Evolutionary conservation across 2,329 filamentous ascomycete genomes (phyloP).

Genomic region (Sclerotinia nivalis): DNA sequence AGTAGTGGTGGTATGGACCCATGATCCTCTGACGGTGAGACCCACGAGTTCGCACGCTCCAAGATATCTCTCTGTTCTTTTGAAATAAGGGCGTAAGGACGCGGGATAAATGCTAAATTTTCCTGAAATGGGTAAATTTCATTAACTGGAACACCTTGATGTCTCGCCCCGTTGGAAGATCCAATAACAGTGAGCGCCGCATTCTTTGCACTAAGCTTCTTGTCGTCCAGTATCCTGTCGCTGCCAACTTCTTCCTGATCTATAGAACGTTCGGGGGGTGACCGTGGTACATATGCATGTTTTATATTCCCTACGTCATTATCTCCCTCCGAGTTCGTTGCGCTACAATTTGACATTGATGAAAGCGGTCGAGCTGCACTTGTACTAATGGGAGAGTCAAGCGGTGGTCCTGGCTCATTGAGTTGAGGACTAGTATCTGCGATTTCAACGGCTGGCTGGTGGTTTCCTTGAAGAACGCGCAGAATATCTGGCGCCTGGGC

Average conservation of each 20-base stretch:
- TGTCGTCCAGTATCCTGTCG: not conserved
- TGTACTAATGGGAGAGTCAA: not conserved
- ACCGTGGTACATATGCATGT: not conserved
- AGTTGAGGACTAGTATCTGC: conserved; percentile 25
- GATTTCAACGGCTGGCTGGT: not conserved
- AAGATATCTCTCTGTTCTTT: conserved; percentile 53
- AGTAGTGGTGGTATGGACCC: conserved; percentile 44
- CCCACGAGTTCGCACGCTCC: conserved; percentile 47
- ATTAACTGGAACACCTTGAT: not conserved
- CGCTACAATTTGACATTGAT: not conserved
- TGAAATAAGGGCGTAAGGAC: conserved; percentile 48
- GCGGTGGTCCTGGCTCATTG: not conserved
- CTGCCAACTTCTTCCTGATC: not conserved
- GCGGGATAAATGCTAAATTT: conserved; percentile 41
- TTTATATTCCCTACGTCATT: not conserved
- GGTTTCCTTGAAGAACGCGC: not conserved
- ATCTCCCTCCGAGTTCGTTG: not conserved
- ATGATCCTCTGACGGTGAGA: conserved; percentile 26
- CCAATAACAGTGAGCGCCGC: not conserved
- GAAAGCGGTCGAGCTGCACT: not conserved
- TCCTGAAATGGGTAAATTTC: conserved; percentile 31
- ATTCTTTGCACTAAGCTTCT: not conserved
- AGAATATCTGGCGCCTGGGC: not conserved
- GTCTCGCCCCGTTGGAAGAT: not conserved
- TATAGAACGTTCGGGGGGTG: not conserved